Percentiles rank a stretch among this genome's conserved stretches.
Evolutionary conservation across 805 yeast genomes (phyloP).

Genomic region (Lachancea thermotolerans): DNA sequence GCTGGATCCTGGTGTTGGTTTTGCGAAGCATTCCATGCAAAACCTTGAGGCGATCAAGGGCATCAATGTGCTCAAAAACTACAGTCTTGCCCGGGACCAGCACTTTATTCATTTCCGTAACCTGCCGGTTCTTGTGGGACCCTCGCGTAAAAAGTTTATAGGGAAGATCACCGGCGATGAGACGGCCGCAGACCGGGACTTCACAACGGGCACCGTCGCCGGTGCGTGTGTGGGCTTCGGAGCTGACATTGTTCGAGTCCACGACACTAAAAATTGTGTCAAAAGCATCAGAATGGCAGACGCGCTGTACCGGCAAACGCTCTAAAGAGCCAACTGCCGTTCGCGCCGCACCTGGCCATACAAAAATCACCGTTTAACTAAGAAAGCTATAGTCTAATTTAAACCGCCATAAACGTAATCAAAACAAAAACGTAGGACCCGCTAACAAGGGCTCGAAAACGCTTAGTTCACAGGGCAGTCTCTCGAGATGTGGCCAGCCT

Average conservation of each 20-base stretch:
- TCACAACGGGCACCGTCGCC: conserved; percentile 72
- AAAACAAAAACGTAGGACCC: neutral
- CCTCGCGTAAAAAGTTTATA: conserved; percentile 82
- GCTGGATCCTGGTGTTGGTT: conserved; percentile 93
- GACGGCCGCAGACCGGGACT: conserved; percentile 53
- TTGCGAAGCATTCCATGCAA: conserved; percentile 76
- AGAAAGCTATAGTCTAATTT: conserved; percentile 2
- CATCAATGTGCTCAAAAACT: conserved; percentile 41
- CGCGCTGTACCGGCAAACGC: conserved; percentile 36
- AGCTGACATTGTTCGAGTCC: conserved; percentile 81
- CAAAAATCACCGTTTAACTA: neutral
- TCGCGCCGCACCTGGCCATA: neutral
- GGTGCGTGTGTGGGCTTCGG: conserved; percentile 68
- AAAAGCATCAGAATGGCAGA: conserved; percentile 61
- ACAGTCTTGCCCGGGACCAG: conserved; percentile 31
- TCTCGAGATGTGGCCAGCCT: conserved; percentile 79
- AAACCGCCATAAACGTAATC: conserved; percentile 7
- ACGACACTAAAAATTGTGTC: conserved; percentile 59
- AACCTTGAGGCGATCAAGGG: conserved; percentile 59
- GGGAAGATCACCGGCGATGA: conserved; percentile 61
- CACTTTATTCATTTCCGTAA: conserved; percentile 27
- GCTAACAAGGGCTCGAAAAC: neutral
- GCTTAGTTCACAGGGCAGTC: conserved; percentile 45
- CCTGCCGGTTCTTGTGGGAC: conserved; percentile 72
- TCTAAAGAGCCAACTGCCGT: no score